These are phyloP conservation scores for Castanea crenata DNA, from an alignment of 306 rosid species.

Conservation along the genomic window DNA sequence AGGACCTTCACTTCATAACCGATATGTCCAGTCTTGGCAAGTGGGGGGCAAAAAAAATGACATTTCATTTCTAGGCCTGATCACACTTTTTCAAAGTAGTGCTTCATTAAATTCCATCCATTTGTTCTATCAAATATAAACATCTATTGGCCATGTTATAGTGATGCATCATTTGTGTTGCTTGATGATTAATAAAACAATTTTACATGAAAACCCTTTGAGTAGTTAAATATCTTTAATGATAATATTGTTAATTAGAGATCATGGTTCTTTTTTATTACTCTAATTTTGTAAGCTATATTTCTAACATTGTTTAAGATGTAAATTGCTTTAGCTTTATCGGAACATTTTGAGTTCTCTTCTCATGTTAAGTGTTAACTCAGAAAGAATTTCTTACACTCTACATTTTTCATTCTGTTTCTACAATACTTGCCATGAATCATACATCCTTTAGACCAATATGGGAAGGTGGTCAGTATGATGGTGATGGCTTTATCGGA, in stretches of 20 bases:
- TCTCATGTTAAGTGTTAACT: not conserved
- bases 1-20: not conserved
- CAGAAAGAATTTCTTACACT: not conserved
- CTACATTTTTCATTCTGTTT: not conserved
- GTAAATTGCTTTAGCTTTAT: not conserved
- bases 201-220: not conserved
- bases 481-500: slow-evolving; percentile 40
- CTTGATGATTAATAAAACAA: not conserved
- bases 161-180: not conserved
- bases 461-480: slow-evolving; percentile 65
- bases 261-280: not conserved
- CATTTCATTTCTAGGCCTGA: not conserved
- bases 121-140: not conserved
- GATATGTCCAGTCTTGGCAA: not conserved
- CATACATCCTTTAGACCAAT: slow-evolving; percentile 41
- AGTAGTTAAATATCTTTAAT: not conserved
- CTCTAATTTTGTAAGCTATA: not conserved
- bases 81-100: not conserved
- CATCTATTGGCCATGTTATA: not conserved
- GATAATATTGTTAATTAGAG: not conserved
- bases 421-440: not conserved
- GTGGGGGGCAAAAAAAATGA: not conserved
- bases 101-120: not conserved
- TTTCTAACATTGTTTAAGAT: not conserved
- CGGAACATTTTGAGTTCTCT: not conserved